Evolutionary conservation across 2,329 filamentous ascomycete genomes (phyloP).

Genomic region (Colletotrichum noveboracense): DNA sequence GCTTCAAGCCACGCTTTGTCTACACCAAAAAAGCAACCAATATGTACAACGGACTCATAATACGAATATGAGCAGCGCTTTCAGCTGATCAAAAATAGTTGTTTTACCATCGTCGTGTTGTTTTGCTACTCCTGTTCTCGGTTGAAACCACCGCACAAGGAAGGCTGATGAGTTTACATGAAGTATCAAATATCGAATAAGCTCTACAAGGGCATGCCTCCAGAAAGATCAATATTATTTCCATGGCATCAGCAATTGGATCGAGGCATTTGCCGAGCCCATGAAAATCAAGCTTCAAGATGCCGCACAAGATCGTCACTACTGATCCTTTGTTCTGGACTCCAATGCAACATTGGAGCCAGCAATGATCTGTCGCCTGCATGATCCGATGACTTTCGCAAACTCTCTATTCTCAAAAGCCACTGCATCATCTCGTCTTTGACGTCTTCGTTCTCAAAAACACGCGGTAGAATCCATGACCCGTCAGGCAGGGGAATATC

Average conservation of each 20-base stretch:
- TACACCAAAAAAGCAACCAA: not conserved
- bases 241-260: too few relatives aligned
- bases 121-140: too few relatives aligned
- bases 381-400: not conserved
- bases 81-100: not conserved
- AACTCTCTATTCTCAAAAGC: not conserved
- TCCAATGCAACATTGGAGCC: not conserved
- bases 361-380: not conserved
- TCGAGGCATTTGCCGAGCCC: too few relatives aligned
- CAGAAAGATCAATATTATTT: too few relatives aligned
- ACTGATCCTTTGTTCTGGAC: not conserved
- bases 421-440: not conserved
- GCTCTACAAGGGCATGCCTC: too few relatives aligned
- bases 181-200: too few relatives aligned
- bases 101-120: too few relatives aligned
- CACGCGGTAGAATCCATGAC: not conserved
- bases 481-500: not conserved
- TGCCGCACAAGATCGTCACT: not conserved
- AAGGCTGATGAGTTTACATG: too few relatives aligned
- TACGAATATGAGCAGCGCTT: not conserved
- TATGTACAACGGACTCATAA: not conserved
- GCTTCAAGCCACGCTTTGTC: not conserved
- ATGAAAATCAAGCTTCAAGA: not conserved
- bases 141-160: too few relatives aligned
- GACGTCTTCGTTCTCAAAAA: not conserved